Evolutionary conservation across 768 basidiomycete species (phyloP).

Genomic region (Astraeus odoratus): DNA sequence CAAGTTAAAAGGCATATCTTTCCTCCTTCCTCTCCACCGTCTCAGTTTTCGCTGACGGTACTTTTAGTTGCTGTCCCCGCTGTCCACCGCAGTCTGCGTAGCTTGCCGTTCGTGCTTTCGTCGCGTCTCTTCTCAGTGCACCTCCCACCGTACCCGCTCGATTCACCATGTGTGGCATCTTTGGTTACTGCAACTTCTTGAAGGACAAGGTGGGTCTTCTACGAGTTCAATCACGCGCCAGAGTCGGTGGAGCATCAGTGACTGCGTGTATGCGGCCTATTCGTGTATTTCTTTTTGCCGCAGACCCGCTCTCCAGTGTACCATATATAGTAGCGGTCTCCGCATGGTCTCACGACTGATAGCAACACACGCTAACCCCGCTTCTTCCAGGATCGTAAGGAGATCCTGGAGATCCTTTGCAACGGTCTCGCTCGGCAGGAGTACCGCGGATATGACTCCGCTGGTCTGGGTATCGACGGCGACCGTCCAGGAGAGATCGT

Average conservation of each 20-base stretch:
- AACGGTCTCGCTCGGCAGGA: constrained; percentile 92
- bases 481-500: constrained; percentile 71
- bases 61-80: constrained; percentile 8
- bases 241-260: neutral
- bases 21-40: constrained; percentile 18
- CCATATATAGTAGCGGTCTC: no score
- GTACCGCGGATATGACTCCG: constrained; percentile 98
- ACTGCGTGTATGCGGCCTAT: constrained; percentile 1
- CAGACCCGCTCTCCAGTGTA: no score
- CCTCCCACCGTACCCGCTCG: constrained; percentile 1
- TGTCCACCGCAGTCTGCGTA: neutral
- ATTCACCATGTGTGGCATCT: constrained; percentile 83
- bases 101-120: constrained; percentile 3
- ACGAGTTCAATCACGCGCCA: constrained; percentile 1
- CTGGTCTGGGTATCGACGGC: constrained; percentile 86
- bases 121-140: neutral
- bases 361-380: constrained; percentile 6
- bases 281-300: no score
- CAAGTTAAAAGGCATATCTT: neutral
- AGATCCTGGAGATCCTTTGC: constrained; percentile 84
- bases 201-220: constrained; percentile 75
- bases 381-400: constrained; percentile 65
- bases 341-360: neutral
- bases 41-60: constrained; percentile 5
- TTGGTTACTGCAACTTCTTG: constrained; percentile 91